A percentile compares a stretch with the other conserved stretches of the same genome.
phyloP scores from a whole-genome alignment of 306 rosid genomes.

The Gastrolobium bilobum region DNA sequence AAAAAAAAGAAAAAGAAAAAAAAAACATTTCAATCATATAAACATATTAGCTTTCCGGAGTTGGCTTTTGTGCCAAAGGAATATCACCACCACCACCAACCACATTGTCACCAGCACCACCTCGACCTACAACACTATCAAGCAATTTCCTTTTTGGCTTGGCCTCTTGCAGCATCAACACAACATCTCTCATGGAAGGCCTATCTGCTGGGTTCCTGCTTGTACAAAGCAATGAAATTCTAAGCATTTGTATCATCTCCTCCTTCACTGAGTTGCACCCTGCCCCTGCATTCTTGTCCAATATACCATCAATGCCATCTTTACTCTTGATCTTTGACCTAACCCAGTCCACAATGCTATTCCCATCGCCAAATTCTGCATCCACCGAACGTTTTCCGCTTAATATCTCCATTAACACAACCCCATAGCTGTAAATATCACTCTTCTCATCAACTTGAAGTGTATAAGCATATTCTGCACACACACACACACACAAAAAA shows the following conservation, averaged over 20 bases:
- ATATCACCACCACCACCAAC: constrained; percentile 49
- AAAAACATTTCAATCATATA: constrained; percentile 37
- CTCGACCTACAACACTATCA: constrained; percentile 17
- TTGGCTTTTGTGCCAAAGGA: constrained; percentile 64
- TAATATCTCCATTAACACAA: constrained; percentile 82
- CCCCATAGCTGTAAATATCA: constrained; percentile 89
- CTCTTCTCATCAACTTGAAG: constrained; percentile 97
- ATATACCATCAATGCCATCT: constrained; percentile 62
- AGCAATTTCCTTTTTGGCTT: constrained; percentile 78
- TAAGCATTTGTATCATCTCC: constrained; percentile 91
- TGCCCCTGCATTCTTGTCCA: constrained; percentile 80
- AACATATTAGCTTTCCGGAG: constrained; percentile 60
- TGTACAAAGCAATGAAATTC: constrained; percentile 86
- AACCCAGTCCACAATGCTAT: constrained; percentile 92
- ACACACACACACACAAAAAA: background rate
- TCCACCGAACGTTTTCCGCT: constrained; percentile 75
- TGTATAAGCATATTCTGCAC: constrained; percentile 89
- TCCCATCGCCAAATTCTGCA: constrained; percentile 86
- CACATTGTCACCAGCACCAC: constrained; percentile 24
- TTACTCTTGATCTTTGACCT: constrained; percentile 66
- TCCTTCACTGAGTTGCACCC: constrained; percentile 70
- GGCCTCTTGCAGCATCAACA: constrained; percentile 86
- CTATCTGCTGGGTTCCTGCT: constrained; percentile 82
- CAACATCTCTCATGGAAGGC: constrained; percentile 93
- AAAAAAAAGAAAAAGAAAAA: constrained; percentile 12